These are phyloP conservation scores for Larix sibirica DNA, from an alignment of 83 land plant genomes.

Conservation along the genomic window DNA sequence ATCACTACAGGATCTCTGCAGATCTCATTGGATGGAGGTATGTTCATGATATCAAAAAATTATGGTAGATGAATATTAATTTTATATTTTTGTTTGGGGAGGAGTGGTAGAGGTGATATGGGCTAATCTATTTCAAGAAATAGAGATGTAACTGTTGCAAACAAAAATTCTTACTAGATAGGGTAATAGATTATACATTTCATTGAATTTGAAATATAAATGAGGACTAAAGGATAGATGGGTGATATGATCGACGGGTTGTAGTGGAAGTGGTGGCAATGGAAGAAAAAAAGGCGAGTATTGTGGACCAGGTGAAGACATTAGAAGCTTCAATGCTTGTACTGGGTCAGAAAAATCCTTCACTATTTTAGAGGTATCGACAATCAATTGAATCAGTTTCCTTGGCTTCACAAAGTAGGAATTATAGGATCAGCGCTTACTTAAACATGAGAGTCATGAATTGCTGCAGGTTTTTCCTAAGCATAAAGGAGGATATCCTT, in stretches of 20 bases:
- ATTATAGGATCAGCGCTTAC: neutral
- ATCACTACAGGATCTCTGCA: slow-evolving; percentile 1
- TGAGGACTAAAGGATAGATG: neutral
- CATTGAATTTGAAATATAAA: too few relatives aligned
- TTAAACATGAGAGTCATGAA: neutral
- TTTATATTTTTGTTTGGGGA: neutral
- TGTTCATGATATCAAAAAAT: neutral
- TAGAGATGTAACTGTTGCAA: neutral
- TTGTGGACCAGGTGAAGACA: neutral
- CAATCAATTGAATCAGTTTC: neutral
- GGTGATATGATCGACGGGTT: neutral
- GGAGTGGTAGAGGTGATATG: neutral
- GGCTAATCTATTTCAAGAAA: neutral
- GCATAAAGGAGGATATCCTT: neutral
- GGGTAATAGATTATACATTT: too few relatives aligned
- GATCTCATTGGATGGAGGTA: neutral
- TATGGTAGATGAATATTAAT: neutral
- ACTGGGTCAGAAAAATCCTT: slow-evolving; percentile 12
- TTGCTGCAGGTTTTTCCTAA: neutral
- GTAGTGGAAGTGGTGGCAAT: neutral
- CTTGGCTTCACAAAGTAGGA: neutral
- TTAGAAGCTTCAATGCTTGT: slow-evolving; percentile 13
- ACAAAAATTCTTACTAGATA: too few relatives aligned
- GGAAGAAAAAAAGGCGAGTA: neutral
- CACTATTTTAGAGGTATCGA: neutral